Conservation (phyloP, 306 rosid species). For the Medicago arabica region DNA sequence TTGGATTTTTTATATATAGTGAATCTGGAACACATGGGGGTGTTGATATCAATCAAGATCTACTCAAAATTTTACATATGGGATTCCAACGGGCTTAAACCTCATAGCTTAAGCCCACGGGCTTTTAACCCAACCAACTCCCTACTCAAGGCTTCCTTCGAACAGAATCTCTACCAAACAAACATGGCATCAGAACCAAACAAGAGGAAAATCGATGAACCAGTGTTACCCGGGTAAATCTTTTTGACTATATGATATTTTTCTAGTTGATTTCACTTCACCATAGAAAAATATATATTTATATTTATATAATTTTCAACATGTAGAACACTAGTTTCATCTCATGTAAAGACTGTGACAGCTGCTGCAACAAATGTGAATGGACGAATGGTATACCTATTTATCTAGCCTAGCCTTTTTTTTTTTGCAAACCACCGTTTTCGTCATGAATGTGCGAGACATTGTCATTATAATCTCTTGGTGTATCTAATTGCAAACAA, state of each 20-base stretch:
- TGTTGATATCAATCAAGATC: too few relatives aligned
- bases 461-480: too few relatives aligned
- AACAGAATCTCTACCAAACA: neutral
- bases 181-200: slow-evolving; percentile 3
- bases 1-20: too few relatives aligned
- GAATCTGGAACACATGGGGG: too few relatives aligned
- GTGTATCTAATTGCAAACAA: too few relatives aligned
- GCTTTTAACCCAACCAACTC: neutral
- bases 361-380: slow-evolving; percentile 7
- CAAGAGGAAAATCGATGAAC: slow-evolving; percentile 1
- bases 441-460: too few relatives aligned
- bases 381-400: slow-evolving; percentile 6
- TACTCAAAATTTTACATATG: too few relatives aligned
- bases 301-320: neutral
- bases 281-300: neutral
- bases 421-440: neutral
- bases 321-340: slow-evolving; percentile 31
- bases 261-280: neutral
- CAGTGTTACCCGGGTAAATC: neutral
- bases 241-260: neutral
- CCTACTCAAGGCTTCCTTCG: neutral
- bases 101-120: too few relatives aligned
- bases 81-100: too few relatives aligned
- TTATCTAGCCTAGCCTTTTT: neutral
- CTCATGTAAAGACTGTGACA: slow-evolving; percentile 30